These are phyloP conservation scores for Yamadazyma blattariae DNA, from an alignment of 1,139 yeast genomes.

Conservation along the genomic window DNA sequence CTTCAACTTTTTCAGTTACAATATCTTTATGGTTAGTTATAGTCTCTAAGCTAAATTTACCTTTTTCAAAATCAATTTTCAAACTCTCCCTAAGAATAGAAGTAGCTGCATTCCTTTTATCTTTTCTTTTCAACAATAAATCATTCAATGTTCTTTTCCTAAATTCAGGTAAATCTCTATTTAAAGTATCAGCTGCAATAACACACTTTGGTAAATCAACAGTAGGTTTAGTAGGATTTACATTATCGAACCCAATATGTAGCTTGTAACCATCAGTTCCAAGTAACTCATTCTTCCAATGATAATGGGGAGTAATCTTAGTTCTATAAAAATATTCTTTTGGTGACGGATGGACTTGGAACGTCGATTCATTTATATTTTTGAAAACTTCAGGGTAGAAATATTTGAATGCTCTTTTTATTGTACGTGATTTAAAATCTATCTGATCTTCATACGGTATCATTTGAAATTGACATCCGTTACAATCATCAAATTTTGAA, in stretches of 20 bases:
- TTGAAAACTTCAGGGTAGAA: conserved; percentile 29
- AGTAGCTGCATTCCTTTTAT: conserved; percentile 9
- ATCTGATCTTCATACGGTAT: conserved; percentile 39
- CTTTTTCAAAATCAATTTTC: conserved; percentile 28
- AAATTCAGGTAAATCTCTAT: conserved; percentile 24
- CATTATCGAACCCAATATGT: conserved; percentile 33
- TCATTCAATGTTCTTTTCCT: conserved; percentile 2
- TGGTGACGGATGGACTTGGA: conserved; percentile 39
- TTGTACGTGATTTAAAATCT: conserved; percentile 24
- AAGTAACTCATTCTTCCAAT: conserved; percentile 28
- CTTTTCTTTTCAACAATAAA: background rate
- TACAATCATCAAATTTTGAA: conserved; percentile 73
- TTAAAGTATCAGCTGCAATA: conserved; percentile 78
- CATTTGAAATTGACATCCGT: conserved; percentile 48
- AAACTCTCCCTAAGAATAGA: conserved; percentile 32
- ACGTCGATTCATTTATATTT: conserved; percentile 5
- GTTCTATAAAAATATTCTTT: conserved; percentile 77
- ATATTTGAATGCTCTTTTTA: conserved; percentile 33
- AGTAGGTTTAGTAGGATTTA: conserved; percentile 59
- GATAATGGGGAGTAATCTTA: conserved; percentile 93
- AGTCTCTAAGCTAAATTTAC: conserved; percentile 25
- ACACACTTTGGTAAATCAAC: conserved; percentile 90
- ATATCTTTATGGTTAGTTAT: conserved; percentile 70
- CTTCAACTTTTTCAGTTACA: conserved; percentile 75
- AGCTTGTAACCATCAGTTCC: conserved; percentile 3